Evolutionary conservation across 1,139 yeast genomes (phyloP), one percentile per base, ranked within the genome.

Genomic region (Suhomyces kunorum): DNA sequence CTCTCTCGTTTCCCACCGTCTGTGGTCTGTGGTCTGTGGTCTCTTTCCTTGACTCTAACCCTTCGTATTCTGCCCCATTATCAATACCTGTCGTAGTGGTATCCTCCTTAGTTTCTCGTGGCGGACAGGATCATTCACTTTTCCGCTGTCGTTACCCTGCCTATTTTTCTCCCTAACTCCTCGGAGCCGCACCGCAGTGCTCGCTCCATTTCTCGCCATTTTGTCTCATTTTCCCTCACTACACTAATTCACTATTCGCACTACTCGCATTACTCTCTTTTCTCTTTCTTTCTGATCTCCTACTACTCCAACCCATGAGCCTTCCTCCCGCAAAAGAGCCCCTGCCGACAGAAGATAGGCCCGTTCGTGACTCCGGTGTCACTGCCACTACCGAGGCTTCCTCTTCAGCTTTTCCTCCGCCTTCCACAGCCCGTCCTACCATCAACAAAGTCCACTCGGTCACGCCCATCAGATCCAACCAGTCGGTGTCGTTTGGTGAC

Each of bases 401-500:
- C 13, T 31, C 24, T 6, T 15, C 12, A 3, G 12, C 24, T 5
- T 16, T 17, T 19, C 28, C 30, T 7, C 22, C 11, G n/a, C 25
- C 32, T 7, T 11, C 23, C 8, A 20, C 34, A 6, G 20, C 22
- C 8, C 28, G 25, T 6, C 40, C 40, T 3, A 32, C 36, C 17
- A 12, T 28, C 22, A 28, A 13, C 19, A 38, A 38, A 13, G 31
- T 40, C 24, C 45, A 42, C 12, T 40, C 45, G 28, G 46, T 38
- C 28, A 24, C 32, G 12, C 47, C 47, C 17, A 28, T 41, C 17
- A 48, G 36, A 19, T 37, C 48, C 38, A 39, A 44, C 31, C 61
- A 53, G 38, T 50, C 66, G 18, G 78, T 72, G 7, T 70, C 76
- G 4, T 72, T 72, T 45, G 59, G 66, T 26, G 72, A 68, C 36